Conservation (phyloP, 805 yeast species). For the Grigorovia transvaalensis region DNA sequence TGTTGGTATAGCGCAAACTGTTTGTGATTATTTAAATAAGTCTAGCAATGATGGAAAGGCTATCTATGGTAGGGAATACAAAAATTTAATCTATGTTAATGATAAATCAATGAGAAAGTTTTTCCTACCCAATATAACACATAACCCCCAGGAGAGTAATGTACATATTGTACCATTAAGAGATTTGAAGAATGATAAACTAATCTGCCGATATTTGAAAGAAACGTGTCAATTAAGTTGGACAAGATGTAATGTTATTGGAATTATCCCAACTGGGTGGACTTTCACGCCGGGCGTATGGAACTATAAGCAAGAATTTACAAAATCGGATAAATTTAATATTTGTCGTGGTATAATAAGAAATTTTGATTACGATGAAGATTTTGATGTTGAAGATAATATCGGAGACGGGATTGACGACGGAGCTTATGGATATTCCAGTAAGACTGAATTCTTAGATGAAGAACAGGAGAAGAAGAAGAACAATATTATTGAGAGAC, state of each 20-base stretch:
- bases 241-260: constrained; percentile 38
- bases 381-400: neutral
- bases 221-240: constrained; percentile 5
- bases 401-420: neutral
- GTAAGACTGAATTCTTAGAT: constrained; percentile 9
- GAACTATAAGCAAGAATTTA: neutral
- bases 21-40: constrained; percentile 18
- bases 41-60: neutral
- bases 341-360: constrained; percentile 8
- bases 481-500: constrained; percentile 3
- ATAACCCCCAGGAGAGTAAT: neutral
- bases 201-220: constrained; percentile 21
- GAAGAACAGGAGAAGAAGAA: constrained; percentile 9
- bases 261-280: constrained; percentile 89
- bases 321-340: constrained; percentile 4
- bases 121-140: constrained; percentile 1
- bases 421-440: neutral
- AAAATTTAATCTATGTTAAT: constrained; percentile 28
- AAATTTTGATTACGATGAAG: neutral
- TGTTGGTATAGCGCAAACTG: constrained; percentile 42
- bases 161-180: constrained; percentile 71
- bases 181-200: constrained; percentile 33
- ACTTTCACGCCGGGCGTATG: constrained; percentile 32
- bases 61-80: neutral
- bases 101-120: constrained; percentile 4